phyloP scores from a whole-genome alignment of 2,329 filamentous ascomycete species.

The Colletotrichum sp. region DNA sequence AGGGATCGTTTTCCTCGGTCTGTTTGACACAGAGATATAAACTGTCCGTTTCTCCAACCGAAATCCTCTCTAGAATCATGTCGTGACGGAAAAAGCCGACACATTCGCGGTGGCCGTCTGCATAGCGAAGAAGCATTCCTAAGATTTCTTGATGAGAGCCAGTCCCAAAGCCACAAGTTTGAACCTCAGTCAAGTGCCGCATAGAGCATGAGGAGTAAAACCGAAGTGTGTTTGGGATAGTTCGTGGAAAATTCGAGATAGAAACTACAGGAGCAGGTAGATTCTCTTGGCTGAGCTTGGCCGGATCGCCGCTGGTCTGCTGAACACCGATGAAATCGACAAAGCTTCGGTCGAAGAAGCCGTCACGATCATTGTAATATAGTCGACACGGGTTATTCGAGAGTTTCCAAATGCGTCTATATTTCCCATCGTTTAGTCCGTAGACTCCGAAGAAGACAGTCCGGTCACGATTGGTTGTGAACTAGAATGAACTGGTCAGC shows the following conservation, averaged over 20 bases:
- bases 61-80: not conserved
- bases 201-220: not conserved
- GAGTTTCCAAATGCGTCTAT: not conserved
- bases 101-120: not conserved
- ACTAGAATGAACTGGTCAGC: not conserved
- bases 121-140: not conserved
- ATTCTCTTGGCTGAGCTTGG: not conserved
- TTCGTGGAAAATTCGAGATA: not conserved
- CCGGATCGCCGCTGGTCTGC: not conserved
- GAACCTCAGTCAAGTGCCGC: not conserved
- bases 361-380: not conserved
- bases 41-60: not conserved
- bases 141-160: not conserved
- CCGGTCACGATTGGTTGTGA: not conserved
- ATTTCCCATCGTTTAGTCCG: not conserved
- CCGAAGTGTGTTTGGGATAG: not conserved
- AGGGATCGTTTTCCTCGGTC: fast-evolving
- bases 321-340: not conserved
- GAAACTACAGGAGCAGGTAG: not conserved
- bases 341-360: not conserved
- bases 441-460: not conserved
- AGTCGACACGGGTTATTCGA: not conserved
- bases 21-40: not conserved
- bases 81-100: not conserved
- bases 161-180: not conserved